A percentile compares a stretch with the other conserved stretches of the same genome.
Evolutionary conservation across 1,284 basidiomycete species (phyloP).

Genomic region (Ustilago shanxiensis): DNA sequence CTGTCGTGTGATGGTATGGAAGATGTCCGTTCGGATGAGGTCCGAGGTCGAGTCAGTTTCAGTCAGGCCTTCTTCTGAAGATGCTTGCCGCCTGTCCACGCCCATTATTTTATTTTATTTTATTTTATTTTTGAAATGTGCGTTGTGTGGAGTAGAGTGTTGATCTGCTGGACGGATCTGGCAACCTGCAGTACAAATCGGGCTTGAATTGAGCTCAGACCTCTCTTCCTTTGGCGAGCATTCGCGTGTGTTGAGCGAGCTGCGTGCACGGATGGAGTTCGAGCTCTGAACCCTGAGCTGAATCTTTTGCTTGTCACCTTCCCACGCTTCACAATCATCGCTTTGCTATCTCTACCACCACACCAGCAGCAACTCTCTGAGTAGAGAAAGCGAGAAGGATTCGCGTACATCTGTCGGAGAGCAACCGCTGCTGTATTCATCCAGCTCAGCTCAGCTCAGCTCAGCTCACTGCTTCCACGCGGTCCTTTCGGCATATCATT

Average conservation of each 20-base stretch:
- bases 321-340: neutral
- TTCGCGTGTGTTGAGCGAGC: slow-evolving; percentile 9
- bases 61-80: neutral
- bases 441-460: too few species aligned
- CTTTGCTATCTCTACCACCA: neutral
- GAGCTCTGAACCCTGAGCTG: slow-evolving; percentile 26
- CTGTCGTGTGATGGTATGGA: neutral
- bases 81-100: neutral
- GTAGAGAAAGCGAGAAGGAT: too few species aligned
- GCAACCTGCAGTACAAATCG: neutral
- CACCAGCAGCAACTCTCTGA: neutral
- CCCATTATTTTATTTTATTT: neutral
- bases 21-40: slow-evolving; percentile 3
- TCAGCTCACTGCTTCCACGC: neutral
- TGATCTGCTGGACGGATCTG: neutral
- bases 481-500: neutral
- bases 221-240: neutral
- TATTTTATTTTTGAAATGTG: too few species aligned
- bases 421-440: neutral
- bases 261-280: slow-evolving; percentile 21
- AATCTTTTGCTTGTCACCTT: slow-evolving; percentile 2
- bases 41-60: slow-evolving; percentile 25
- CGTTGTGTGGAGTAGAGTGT: neutral
- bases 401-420: neutral
- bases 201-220: slow-evolving; percentile 4